Evolutionary conservation across 441 rosid species (phyloP).

Genomic region (Adansonia gregorii): DNA sequence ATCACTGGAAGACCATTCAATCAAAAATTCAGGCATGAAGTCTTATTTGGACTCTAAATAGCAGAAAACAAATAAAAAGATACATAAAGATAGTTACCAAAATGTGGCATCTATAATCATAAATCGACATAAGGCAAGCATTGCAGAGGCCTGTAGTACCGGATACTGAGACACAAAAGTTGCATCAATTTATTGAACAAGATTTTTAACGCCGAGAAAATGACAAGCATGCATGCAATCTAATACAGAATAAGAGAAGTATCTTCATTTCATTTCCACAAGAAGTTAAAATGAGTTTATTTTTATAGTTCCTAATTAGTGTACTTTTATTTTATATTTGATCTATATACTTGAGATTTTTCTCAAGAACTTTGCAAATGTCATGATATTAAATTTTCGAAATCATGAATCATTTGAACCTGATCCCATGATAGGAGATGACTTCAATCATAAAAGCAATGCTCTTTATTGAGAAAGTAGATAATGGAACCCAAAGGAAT

Average conservation of each 20-base stretch:
- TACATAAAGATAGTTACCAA: slow-evolving; percentile 56
- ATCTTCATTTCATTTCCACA: slow-evolving; percentile 19
- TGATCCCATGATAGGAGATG: neutral
- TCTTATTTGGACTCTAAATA: slow-evolving; percentile 12
- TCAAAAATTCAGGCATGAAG: slow-evolving; percentile 33
- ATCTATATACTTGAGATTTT: neutral
- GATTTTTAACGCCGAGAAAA: neutral
- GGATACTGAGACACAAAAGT: slow-evolving; percentile 65
- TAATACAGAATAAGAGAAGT: neutral
- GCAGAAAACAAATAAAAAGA: slow-evolving; percentile 9
- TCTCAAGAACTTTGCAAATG: slow-evolving; percentile 5
- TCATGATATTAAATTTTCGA: neutral
- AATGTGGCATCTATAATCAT: slow-evolving; percentile 91
- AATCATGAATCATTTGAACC: neutral
- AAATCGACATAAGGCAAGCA: slow-evolving; percentile 94
- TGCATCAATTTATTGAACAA: slow-evolving; percentile 15
- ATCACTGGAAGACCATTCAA: slow-evolving; percentile 59
- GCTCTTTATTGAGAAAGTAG: slow-evolving; percentile 5
- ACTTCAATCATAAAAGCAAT: neutral
- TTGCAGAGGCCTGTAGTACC: slow-evolving; percentile 88
- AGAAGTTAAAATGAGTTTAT: slow-evolving; percentile 5
- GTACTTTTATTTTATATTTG: neutral
- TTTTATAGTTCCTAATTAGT: neutral
- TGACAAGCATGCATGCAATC: slow-evolving; percentile 9
- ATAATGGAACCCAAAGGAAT: slow-evolving; percentile 9